Evolutionary conservation across 768 basidiomycete species (phyloP).

Genomic region (Auriscalpium microsporum): DNA sequence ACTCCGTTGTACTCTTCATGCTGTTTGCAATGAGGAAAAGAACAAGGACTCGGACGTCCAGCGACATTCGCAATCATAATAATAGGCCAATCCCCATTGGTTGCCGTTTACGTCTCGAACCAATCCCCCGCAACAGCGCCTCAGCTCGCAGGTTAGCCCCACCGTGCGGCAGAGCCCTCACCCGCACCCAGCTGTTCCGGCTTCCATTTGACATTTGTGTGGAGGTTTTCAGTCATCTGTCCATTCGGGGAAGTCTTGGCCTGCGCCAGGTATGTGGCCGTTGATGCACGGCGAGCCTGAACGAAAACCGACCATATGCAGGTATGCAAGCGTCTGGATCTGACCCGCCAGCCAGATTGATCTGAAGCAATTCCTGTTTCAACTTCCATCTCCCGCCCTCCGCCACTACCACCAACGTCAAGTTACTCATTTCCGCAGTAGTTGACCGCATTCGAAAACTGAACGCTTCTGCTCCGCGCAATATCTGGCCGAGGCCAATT

Average conservation of each 20-base stretch:
- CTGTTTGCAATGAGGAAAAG: too few species aligned
- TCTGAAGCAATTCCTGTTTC: conserved; percentile 14
- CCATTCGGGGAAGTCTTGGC: conserved; percentile 13
- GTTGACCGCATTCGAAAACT: conserved; percentile 14
- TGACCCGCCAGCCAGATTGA: conserved; percentile 13
- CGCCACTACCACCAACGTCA: conserved; percentile 11
- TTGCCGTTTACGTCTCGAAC: too few species aligned
- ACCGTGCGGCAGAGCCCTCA: too few species aligned
- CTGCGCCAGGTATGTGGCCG: conserved; percentile 7
- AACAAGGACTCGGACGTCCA: too few species aligned
- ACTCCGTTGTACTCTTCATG: too few species aligned
- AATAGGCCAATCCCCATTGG: too few species aligned
- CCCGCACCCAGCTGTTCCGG: too few species aligned
- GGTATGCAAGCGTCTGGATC: conserved; percentile 10
- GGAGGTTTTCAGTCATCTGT: conserved; percentile 13
- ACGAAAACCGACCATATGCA: not conserved
- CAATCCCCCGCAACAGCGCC: too few species aligned
- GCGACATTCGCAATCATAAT: too few species aligned
- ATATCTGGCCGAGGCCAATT: conserved; percentile 15
- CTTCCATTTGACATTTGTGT: conserved; percentile 5
- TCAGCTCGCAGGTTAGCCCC: too few species aligned
- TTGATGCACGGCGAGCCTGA: not conserved
- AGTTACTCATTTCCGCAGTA: conserved; percentile 8
- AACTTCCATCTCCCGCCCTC: conserved; percentile 11
- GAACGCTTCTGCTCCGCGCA: conserved; percentile 14